Conservation (phyloP, 441 rosid species). For the Flueggea neowawraea region DNA sequence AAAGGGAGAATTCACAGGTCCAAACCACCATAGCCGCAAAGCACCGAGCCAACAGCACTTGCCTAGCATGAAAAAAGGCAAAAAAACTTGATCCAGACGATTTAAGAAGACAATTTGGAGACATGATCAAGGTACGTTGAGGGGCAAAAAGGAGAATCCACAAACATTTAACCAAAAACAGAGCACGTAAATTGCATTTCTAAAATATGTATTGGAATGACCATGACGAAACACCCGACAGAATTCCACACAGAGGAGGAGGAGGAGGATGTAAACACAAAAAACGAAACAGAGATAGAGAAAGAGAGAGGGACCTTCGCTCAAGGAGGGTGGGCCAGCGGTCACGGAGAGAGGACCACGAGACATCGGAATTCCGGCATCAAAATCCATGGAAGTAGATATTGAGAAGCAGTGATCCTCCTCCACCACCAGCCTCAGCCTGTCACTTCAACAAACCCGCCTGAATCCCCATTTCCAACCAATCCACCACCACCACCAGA, state of each 20-base stretch:
- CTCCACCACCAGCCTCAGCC: slow-evolving; percentile 34
- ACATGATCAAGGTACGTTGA: slow-evolving; percentile 1
- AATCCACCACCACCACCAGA: background rate
- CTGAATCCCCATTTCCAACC: slow-evolving; percentile 36
- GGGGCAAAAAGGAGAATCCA: slow-evolving; percentile 11
- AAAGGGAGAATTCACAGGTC: slow-evolving; percentile 17
- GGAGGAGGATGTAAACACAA: background rate
- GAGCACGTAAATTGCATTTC: slow-evolving; percentile 11
- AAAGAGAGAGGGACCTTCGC: slow-evolving; percentile 35
- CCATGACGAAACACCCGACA: background rate
- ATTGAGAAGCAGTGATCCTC: slow-evolving; percentile 10
- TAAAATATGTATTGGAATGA: background rate
- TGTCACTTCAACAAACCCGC: slow-evolving; percentile 16
- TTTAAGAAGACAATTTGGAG: too few relatives aligned
- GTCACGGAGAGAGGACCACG: slow-evolving; percentile 25
- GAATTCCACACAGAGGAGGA: background rate
- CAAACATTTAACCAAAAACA: background rate
- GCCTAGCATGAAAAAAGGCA: too few relatives aligned
- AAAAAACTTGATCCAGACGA: too few relatives aligned
- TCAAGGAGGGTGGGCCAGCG: slow-evolving; percentile 40
- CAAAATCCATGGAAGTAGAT: slow-evolving; percentile 57
- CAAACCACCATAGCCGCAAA: slow-evolving; percentile 6
- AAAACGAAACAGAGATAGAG: background rate
- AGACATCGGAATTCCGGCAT: slow-evolving; percentile 76
- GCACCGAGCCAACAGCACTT: background rate